These are phyloP conservation scores for Magnolia officinalis DNA, from an alignment of 164 flowering plant species.

Conservation along the genomic window DNA sequence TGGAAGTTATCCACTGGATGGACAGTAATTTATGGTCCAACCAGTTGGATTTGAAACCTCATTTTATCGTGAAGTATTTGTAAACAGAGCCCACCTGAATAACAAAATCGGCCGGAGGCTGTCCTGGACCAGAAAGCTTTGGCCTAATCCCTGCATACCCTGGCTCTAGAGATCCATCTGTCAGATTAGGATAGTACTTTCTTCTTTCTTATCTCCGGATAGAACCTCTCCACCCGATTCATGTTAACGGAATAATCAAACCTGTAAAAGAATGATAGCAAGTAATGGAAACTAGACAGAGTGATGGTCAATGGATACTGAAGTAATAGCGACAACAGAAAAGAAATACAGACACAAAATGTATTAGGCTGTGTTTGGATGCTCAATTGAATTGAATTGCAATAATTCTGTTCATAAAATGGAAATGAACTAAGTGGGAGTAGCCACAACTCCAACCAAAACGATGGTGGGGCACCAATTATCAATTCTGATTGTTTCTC, in stretches of 20 bases:
- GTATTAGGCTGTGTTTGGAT: neutral
- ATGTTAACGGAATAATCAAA: slow-evolving; percentile 68
- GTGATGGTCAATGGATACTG: neutral
- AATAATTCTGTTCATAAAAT: neutral
- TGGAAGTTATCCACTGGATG: too few species aligned
- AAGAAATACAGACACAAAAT: too few species aligned
- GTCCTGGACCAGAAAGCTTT: slow-evolving; percentile 73
- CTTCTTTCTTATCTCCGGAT: slow-evolving; percentile 74
- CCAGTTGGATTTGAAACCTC: neutral
- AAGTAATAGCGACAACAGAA: neutral
- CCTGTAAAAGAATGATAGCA: slow-evolving; percentile 32
- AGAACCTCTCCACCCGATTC: slow-evolving; percentile 51
- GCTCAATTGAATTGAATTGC: neutral
- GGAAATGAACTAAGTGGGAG: neutral
- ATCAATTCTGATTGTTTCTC: too few species aligned
- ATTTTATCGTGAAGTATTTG: neutral
- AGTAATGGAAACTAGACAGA: neutral
- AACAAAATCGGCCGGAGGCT: slow-evolving; percentile 67
- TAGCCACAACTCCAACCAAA: neutral
- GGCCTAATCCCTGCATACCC: slow-evolving; percentile 90
- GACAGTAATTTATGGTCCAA: too few species aligned
- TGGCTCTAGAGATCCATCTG: slow-evolving; percentile 69
- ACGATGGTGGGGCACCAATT: too few species aligned
- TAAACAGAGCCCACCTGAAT: slow-evolving; percentile 54
- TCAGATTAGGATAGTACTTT: slow-evolving; percentile 72